Evolutionary conservation across 2,329 filamentous ascomycete species (phyloP).

Genomic region (Fusarium humuli): DNA sequence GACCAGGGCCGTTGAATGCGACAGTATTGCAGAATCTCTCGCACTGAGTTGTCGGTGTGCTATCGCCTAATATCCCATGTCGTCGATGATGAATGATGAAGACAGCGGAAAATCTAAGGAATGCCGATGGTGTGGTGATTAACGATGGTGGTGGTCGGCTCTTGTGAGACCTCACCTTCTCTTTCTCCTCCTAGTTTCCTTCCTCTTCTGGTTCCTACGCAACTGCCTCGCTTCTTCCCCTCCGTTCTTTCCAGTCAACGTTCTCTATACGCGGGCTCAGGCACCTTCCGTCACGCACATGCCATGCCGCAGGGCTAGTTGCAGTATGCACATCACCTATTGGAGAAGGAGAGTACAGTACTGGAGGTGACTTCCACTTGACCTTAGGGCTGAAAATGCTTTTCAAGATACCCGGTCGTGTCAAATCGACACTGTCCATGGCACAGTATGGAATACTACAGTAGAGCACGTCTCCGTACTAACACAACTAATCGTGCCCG

Average conservation of each 20-base stretch:
- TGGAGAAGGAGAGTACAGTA: slow-evolving; percentile 24
- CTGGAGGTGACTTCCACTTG: slow-evolving; percentile 2
- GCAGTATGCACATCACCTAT: slow-evolving; percentile 41
- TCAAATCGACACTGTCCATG: slow-evolving; percentile 29
- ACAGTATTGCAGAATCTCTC: slow-evolving; percentile 31
- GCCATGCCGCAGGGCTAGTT: slow-evolving; percentile 37
- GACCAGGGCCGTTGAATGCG: slow-evolving; percentile 3
- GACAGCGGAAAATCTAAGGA: background rate
- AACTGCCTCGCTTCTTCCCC: slow-evolving; percentile 28
- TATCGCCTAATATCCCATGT: background rate
- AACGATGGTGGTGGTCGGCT: slow-evolving; percentile 12
- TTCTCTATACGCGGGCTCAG: slow-evolving; percentile 39
- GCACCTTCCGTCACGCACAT: slow-evolving; percentile 33
- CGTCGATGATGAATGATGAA: slow-evolving; percentile 13
- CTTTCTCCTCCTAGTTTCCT: slow-evolving; percentile 27
- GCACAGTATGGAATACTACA: background rate
- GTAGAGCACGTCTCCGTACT: background rate
- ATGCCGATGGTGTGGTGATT: background rate
- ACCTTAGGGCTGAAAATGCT: slow-evolving; percentile 38
- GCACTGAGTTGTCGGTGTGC: slow-evolving; percentile 25
- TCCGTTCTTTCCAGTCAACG: slow-evolving; percentile 36
- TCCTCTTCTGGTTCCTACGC: slow-evolving; percentile 32
- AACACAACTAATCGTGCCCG: background rate
- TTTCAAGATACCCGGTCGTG: slow-evolving; percentile 6
- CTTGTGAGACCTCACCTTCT: slow-evolving; percentile 27